Evolutionary conservation across 2,329 filamentous ascomycete species (phyloP).

Genomic region (Pseudomassariella vexata): DNA sequence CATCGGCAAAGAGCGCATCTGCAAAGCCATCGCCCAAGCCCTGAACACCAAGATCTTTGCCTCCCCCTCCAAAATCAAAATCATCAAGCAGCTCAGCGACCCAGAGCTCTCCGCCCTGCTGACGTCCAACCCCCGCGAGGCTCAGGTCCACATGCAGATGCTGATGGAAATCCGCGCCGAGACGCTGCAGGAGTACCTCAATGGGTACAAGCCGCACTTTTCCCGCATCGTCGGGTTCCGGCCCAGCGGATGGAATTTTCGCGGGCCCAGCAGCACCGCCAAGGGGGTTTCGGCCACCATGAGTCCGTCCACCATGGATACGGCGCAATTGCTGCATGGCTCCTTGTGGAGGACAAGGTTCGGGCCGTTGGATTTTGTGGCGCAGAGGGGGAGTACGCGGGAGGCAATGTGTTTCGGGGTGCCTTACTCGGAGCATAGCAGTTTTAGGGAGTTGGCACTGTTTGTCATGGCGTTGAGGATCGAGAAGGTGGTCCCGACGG

Average conservation of each 20-base stretch:
- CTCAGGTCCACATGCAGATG: slow-evolving; percentile 97
- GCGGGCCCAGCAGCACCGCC: slow-evolving; percentile 58
- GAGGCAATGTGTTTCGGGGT: slow-evolving; percentile 88
- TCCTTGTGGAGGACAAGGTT: slow-evolving; percentile 74
- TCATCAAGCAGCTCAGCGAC: slow-evolving; percentile 81
- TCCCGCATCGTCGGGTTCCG: slow-evolving; percentile 83
- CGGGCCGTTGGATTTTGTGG: slow-evolving; percentile 63
- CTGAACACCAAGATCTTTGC: slow-evolving; percentile 87
- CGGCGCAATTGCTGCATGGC: slow-evolving; percentile 45
- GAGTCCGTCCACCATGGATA: slow-evolving; percentile 43
- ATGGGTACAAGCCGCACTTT: slow-evolving; percentile 74
- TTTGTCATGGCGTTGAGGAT: slow-evolving; percentile 86
- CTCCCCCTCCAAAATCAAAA: slow-evolving; percentile 72
- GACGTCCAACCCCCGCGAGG: slow-evolving; percentile 73
- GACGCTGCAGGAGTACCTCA: slow-evolving; percentile 84
- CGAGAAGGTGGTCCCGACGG: slow-evolving; percentile 86
- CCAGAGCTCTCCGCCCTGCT: slow-evolving; percentile 71
- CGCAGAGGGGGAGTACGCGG: slow-evolving; percentile 76
- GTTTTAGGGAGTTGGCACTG: slow-evolving; percentile 88
- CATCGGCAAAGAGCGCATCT: slow-evolving; percentile 96
- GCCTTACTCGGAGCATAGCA: slow-evolving; percentile 93
- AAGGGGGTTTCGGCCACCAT: slow-evolving; percentile 49
- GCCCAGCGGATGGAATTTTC: slow-evolving; percentile 91
- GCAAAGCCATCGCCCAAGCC: slow-evolving; percentile 82
- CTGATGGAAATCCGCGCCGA: slow-evolving; percentile 91